phyloP scores from a whole-genome alignment of 192 early-diverging fungal genomes.

The Neocallimastix lanati region DNA sequence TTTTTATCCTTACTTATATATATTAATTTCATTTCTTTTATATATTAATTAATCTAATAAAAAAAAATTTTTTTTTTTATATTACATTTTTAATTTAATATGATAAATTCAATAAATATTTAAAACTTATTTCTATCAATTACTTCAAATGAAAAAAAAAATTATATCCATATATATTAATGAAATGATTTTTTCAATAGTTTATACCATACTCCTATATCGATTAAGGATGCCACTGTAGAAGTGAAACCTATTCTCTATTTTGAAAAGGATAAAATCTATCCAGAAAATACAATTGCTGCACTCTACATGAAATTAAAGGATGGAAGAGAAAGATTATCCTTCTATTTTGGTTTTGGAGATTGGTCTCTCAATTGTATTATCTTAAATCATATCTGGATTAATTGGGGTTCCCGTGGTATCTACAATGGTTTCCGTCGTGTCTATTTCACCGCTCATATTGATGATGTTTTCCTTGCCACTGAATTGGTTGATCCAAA shows the following conservation, averaged over 20 bases:
- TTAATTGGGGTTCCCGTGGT: slow-evolving; percentile 25
- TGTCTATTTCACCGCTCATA: no score
- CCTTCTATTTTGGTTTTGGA: slow-evolving; percentile 23
- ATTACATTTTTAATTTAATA: no score
- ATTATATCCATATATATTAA: no score
- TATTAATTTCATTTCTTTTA: no score
- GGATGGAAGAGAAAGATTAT: slow-evolving; percentile 18
- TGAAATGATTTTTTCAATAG: no score
- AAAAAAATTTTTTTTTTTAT: no score
- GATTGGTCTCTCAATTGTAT: slow-evolving; percentile 13
- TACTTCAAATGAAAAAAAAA: no score
- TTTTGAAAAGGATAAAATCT: neutral
- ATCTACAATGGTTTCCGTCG: no score
- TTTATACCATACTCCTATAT: neutral
- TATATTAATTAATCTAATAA: no score
- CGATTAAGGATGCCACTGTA: neutral
- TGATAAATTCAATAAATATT: no score
- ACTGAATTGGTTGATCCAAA: slow-evolving; percentile 2
- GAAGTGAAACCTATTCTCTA: neutral
- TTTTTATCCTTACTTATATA: no score
- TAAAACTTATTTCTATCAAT: no score
- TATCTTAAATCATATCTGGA: slow-evolving; percentile 15
- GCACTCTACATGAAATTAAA: slow-evolving; percentile 7
- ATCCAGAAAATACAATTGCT: slow-evolving; percentile 4
- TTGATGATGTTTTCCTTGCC: slow-evolving; percentile 19